Evolutionary conservation across 1,284 basidiomycete genomes (phyloP).

Genomic region (Trametes hirsuta): DNA sequence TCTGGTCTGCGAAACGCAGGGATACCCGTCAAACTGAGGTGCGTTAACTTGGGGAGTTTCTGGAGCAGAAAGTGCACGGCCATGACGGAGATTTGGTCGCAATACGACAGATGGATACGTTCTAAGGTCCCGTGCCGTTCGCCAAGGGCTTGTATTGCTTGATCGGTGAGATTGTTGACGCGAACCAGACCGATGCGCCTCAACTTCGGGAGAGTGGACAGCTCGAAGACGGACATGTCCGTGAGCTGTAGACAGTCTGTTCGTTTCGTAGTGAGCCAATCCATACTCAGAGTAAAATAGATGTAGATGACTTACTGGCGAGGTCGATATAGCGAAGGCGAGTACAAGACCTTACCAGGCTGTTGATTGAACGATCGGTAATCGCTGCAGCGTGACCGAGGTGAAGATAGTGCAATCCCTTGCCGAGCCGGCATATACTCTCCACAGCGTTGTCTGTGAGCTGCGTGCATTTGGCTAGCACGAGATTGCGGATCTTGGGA

Average conservation of each 20-base stretch:
- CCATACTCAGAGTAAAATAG: neutral
- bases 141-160: slow-evolving; percentile 87
- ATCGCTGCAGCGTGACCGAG: slow-evolving; percentile 90
- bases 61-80: slow-evolving; percentile 92
- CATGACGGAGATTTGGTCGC: slow-evolving; percentile 92
- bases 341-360: slow-evolving; percentile 86
- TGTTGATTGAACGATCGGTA: slow-evolving; percentile 88
- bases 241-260: slow-evolving; percentile 87
- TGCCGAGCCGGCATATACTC: slow-evolving; percentile 86
- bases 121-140: slow-evolving; percentile 86
- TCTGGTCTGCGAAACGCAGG: slow-evolving; percentile 87
- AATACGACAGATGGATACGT: slow-evolving; percentile 96
- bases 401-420: slow-evolving; percentile 94
- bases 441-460: slow-evolving; percentile 89
- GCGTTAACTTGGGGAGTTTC: slow-evolving; percentile 87
- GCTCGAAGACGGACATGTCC: slow-evolving; percentile 92
- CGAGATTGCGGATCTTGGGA: slow-evolving; percentile 90
- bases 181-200: slow-evolving; percentile 95
- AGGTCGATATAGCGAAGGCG: slow-evolving; percentile 97
- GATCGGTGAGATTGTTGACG: slow-evolving; percentile 91
- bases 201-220: slow-evolving; percentile 88
- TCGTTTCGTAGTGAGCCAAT: neutral
- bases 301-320: slow-evolving; percentile 70
- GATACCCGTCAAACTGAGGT: slow-evolving; percentile 96
- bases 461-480: slow-evolving; percentile 87